Base-by-base conservation (phyloP, 768 basidiomycete genomes). In the Agaricus subrufescens region DNA sequence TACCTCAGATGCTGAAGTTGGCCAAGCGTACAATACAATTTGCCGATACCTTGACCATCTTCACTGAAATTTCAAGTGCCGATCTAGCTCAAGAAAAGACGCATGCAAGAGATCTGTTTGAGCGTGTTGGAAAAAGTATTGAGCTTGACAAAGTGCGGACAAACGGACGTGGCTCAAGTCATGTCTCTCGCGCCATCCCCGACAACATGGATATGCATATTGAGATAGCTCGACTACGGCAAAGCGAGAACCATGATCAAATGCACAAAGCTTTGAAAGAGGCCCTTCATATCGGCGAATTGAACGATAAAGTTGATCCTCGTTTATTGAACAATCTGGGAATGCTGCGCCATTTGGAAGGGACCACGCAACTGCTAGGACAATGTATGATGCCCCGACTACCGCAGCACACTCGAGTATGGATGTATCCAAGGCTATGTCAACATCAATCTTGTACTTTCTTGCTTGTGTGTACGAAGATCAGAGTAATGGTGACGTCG, bases 11-110 rank as follows among this genome's bases (percentile, higher is more conserved):
- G 0, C 69, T 96, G 44, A 99, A 98, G 75, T 75, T 98, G 19
- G 94, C 94, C 25, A 96, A 98, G 64, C 83, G 94, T 50, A 89
- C 94, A 0, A 86, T 98, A 40, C 94, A 98, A 66, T 97, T 91
- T 64, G 89, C 95, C 0, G 96, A 98, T 63, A 93, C 90, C 0
- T 75, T 92, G 31, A 79, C 90, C 0, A 75, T 96, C 14, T 77
- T 95, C 29, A 88, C 91, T 0, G 95, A 97, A 63, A 81, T 91
- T 30, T 87, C 87, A 4, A 79, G 79, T 53, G 77, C 84, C 1
- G 94, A 98, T 54, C 71, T 86, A 39, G 73, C 79, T 1, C 80
- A 86, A 53, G 93, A 95, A 64, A 85, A 83, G 56, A 63, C 74
- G 3, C 81, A 81, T 48, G 93, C 96, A 1, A 82, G 92, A 12